These are phyloP conservation scores for Phytophthora macrochlamydospora DNA, from an alignment of 352 stramenopile genomes.

Conservation along the genomic window DNA sequence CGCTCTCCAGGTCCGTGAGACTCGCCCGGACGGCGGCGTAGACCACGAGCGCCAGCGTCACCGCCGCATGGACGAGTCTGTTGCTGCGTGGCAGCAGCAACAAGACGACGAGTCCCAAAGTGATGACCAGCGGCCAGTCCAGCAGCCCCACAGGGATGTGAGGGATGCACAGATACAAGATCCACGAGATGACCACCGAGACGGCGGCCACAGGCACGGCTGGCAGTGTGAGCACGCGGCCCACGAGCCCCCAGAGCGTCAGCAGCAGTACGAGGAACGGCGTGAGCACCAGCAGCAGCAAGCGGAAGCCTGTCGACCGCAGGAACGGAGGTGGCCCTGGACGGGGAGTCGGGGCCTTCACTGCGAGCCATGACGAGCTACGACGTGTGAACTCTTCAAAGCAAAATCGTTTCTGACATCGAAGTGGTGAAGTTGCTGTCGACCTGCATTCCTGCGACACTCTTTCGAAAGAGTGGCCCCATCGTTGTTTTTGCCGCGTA, in stretches of 20 bases:
- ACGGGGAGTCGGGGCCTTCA: conserved; percentile 6
- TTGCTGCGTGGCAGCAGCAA: conserved; percentile 33
- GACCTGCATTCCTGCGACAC: conserved; percentile 16
- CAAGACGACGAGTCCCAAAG: conserved; percentile 32
- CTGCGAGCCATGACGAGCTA: conserved; percentile 8
- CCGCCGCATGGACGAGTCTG: conserved; percentile 31
- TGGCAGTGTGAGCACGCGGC: conserved; percentile 55
- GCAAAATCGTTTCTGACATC: conserved; percentile 22
- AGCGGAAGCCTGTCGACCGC: conserved; percentile 20
- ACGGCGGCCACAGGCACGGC: conserved; percentile 34
- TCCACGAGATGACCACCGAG: conserved; percentile 37
- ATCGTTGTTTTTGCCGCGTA: neutral
- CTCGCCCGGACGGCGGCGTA: conserved; percentile 55
- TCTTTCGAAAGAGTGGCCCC: neutral
- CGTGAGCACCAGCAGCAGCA: conserved; percentile 43
- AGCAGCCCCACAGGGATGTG: conserved; percentile 48
- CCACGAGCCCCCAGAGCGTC: conserved; percentile 56
- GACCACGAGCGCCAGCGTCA: conserved; percentile 38
- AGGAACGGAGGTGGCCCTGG: conserved; percentile 25
- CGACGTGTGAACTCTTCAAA: neutral
- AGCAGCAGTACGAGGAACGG: conserved; percentile 58
- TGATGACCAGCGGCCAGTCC: conserved; percentile 69
- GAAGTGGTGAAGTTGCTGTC: too few relatives aligned
- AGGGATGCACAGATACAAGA: conserved; percentile 63
- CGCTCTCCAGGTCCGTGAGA: conserved; percentile 45